These are phyloP conservation scores for Pseudogymnoascus sp. DNA, from an alignment of 2,329 filamentous ascomycete genomes.

Conservation along the genomic window DNA sequence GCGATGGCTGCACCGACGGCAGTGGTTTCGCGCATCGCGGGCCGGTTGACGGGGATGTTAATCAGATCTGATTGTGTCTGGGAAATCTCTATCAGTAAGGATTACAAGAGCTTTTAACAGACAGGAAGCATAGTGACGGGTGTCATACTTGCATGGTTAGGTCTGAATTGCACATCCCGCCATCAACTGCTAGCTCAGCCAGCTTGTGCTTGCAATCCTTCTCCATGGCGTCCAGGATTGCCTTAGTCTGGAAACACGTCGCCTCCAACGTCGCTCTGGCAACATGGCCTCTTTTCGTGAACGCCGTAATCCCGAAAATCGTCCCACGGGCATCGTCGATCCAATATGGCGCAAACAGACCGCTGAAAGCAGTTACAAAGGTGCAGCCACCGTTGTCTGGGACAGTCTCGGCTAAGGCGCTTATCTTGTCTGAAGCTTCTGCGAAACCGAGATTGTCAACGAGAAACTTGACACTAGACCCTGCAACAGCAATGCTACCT, in stretches of 20 bases:
- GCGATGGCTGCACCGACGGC: slow-evolving; percentile 82
- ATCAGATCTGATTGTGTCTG: slow-evolving; percentile 79
- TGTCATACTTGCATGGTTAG: slow-evolving; percentile 67
- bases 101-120: slow-evolving; percentile 10
- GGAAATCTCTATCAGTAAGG: neutral
- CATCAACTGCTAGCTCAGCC: slow-evolving; percentile 70
- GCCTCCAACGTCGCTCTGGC: slow-evolving; percentile 84
- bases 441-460: slow-evolving; percentile 56
- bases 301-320: slow-evolving; percentile 75
- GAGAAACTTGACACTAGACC: slow-evolving; percentile 69
- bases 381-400: slow-evolving; percentile 73
- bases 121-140: neutral
- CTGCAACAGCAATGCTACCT: slow-evolving; percentile 74
- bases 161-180: slow-evolving; percentile 81
- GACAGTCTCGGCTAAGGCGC: slow-evolving; percentile 42
- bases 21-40: slow-evolving; percentile 84
- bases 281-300: slow-evolving; percentile 78
- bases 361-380: slow-evolving; percentile 84
- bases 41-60: slow-evolving; percentile 71
- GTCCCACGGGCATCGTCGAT: slow-evolving; percentile 88
- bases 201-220: slow-evolving; percentile 72
- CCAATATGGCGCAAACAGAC: slow-evolving; percentile 89
- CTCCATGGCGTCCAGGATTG: slow-evolving; percentile 87
- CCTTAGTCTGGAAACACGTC: slow-evolving; percentile 86
- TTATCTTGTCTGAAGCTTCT: slow-evolving; percentile 40